Conservation (phyloP, 2,329 filamentous ascomycete genomes). For the Fusarium clavum region DNA sequence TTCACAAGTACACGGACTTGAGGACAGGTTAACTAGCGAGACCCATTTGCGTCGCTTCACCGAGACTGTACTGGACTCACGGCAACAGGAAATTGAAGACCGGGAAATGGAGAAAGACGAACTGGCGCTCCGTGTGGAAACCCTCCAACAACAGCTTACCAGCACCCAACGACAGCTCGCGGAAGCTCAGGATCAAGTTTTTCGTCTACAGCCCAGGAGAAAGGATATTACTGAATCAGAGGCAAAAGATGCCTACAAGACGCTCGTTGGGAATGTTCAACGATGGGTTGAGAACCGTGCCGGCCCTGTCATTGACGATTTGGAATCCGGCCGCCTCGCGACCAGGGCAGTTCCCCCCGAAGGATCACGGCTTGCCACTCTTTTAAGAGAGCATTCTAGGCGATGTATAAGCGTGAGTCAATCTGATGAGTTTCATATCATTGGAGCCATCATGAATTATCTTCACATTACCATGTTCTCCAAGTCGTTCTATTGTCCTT, state of each 20-base stretch:
- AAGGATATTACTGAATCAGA: slow-evolving; percentile 53
- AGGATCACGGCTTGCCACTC: slow-evolving; percentile 48
- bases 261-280: slow-evolving; percentile 50
- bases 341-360: slow-evolving; percentile 42
- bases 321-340: slow-evolving; percentile 46
- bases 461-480: slow-evolving; percentile 52
- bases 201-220: slow-evolving; percentile 49
- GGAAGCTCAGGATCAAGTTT: slow-evolving; percentile 51
- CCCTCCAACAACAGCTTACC: slow-evolving; percentile 48
- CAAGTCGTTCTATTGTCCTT: slow-evolving; percentile 53
- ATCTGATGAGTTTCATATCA: slow-evolving; percentile 53
- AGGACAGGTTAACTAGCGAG: slow-evolving; percentile 49
- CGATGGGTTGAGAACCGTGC: slow-evolving; percentile 54
- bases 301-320: slow-evolving; percentile 48
- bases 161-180: slow-evolving; percentile 48
- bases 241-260: slow-evolving; percentile 51
- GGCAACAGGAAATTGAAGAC: slow-evolving; percentile 51
- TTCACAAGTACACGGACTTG: slow-evolving; percentile 33
- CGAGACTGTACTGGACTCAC: slow-evolving; percentile 52
- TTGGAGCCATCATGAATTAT: slow-evolving; percentile 54
- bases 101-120: slow-evolving; percentile 48
- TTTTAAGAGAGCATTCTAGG: slow-evolving; percentile 53
- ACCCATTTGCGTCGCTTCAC: slow-evolving; percentile 51
- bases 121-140: slow-evolving; percentile 47
- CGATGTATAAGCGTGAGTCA: slow-evolving; percentile 48